Conservation (phyloP, 2,329 filamentous ascomycete species). For the Cercospora citrullina region DNA sequence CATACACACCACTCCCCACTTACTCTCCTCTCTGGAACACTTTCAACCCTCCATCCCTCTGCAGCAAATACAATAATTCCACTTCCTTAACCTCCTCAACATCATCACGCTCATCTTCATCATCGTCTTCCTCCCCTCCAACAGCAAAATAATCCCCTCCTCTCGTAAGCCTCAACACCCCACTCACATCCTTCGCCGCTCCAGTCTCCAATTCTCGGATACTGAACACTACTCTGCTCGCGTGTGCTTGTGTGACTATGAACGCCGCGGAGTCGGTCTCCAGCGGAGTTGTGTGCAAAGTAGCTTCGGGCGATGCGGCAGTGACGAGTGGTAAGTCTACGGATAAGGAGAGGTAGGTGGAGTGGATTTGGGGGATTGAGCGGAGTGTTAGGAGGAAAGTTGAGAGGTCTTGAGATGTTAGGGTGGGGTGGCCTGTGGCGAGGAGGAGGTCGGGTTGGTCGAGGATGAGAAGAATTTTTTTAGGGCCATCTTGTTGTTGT, state of each 20-base stretch:
- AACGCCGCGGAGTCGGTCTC: conserved; percentile 73
- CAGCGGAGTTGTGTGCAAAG: conserved; percentile 50
- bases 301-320: conserved; percentile 47
- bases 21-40: conserved; percentile 81
- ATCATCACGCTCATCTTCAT: conserved; percentile 30
- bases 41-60: conserved; percentile 73
- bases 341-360: conserved; percentile 66
- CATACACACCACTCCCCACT: conserved; percentile 32
- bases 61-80: conserved; percentile 80
- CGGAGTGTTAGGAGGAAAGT: conserved; percentile 36
- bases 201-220: conserved; percentile 80
- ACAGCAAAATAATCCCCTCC: conserved; percentile 64
- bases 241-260: conserved; percentile 70
- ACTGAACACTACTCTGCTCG: conserved; percentile 69
- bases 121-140: conserved; percentile 14
- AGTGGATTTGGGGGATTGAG: conserved; percentile 51
- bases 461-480: conserved; percentile 46
- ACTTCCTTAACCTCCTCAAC: conserved; percentile 49
- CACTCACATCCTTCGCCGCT: conserved; percentile 85
- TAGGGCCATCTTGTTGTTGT: too few species aligned
- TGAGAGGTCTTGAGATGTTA: conserved; percentile 34
- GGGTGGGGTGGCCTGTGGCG: conserved; percentile 35
- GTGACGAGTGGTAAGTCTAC: conserved; percentile 70
- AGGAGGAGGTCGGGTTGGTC: conserved; percentile 49
- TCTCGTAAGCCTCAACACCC: conserved; percentile 74